Base-by-base conservation (phyloP, 1,284 basidiomycete species). In the Pseudozyma sp. region DNA sequence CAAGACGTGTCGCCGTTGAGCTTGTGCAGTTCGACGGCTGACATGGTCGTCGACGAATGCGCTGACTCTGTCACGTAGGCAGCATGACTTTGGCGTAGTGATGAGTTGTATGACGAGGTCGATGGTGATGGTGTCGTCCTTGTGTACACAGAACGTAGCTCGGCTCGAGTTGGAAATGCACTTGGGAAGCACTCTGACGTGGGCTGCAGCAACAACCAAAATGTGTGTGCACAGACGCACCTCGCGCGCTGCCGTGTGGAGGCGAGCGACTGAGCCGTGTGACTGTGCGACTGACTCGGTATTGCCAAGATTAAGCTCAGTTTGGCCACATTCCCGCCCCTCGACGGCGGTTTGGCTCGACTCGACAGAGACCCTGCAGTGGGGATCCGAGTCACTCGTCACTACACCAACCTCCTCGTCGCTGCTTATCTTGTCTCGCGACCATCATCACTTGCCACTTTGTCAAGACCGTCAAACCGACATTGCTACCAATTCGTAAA, bases 1-100 rank as follows among this genome's bases (percentile, higher is more conserved):
- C 71, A 74, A 9, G 66, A 65, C 5, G 71, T 69, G 45, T 74
- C 71, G 37, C 67, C 71, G 39, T 74, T 74, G 54, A 74, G 62
- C 47, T 69, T 74, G 62, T 69, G 62, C 52, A 74, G 30, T 52
- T 69, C 49, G 10, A 74, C 63, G 10, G 45, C 44, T 2, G 49
- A 39, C 67, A 69, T 69, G 43, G 35, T 4, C 10, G 48, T 5
- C 33, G 43, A 45, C 19, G 43, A 44, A 5, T 13, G 24, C 24
- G 24, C 24, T 24, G 24, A 4, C 24, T 24, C 24, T 24, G 24
- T 24, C 24, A 24, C 4, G 24, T 24, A 24, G 24, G 24, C 24
- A 24, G 24, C 24, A 24, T 24, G 24, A 24, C 24, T 24, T 24
- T 24, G 24, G 24, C 24, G 24, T 4, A 24, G 24, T 37, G 35